Conservation (phyloP, 2,329 filamentous ascomycete species). For the Botrytis deweyae region DNA sequence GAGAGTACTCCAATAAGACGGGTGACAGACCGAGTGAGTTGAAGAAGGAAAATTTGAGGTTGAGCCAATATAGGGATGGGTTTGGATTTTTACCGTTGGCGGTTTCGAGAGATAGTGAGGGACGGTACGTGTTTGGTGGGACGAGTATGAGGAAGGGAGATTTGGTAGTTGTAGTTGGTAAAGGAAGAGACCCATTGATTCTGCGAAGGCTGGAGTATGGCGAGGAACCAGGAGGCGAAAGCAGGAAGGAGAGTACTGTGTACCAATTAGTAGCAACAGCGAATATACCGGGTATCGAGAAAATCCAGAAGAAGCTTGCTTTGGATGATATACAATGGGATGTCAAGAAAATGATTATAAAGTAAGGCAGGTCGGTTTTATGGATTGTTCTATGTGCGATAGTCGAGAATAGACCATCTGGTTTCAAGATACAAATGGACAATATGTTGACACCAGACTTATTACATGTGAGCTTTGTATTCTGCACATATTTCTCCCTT, state of each 20-base stretch:
- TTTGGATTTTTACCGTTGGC: not conserved
- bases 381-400: not conserved
- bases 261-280: not conserved
- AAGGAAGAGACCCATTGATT: not conserved
- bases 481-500: not conserved
- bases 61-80: not conserved
- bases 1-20: not conserved
- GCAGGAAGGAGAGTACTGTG: not conserved
- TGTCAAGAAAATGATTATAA: not conserved
- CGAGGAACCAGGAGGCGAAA: not conserved
- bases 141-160: not conserved
- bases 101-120: not conserved
- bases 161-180: not conserved
- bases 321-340: not conserved
- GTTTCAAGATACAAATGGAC: not conserved
- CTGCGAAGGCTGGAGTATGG: not conserved
- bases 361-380: not conserved
- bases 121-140: not conserved
- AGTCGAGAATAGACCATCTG: not conserved
- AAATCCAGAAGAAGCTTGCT: not conserved
- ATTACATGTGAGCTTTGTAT: not conserved
- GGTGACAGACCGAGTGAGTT: not conserved
- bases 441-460: not conserved
- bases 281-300: not conserved
- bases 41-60: not conserved